Base-by-base conservation (phyloP, 1,284 basidiomycete genomes). In the Cryptococcus sp. region DNA sequence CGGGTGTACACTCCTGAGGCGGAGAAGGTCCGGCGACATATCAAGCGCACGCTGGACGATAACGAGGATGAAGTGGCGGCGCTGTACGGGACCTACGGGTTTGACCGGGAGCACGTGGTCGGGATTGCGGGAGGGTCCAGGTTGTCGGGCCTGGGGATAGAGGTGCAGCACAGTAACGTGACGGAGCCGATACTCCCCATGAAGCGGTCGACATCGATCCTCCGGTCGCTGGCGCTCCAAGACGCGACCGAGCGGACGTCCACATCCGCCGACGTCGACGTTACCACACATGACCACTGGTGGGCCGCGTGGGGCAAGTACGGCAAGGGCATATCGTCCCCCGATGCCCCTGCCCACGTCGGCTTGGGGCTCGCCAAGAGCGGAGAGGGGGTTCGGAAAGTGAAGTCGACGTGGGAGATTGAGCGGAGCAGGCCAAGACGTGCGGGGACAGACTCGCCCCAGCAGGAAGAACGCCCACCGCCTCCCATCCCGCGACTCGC, bases 1-100 rank as follows among this genome's bases (percentile, higher is more conserved):
- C 82, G 90, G 35, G 82, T 93, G 16, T 88, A 89, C 66, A 91
- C 91, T 0, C 89, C 91, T 6, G 88, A 91, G 73, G 79, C 81
- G 0, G 88, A 91, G 62, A 81, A 83, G 47, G 59, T 67, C 6
- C 71, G 77, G 23, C 66, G 67, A 9, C 20, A 46, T 36, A 65
- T 73, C 39, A 68, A 73, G 33, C 59, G 59, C 37, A 63, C 63
- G 4, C 61, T 67, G 43, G 68, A 67, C 40, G 65, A 71, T 21
- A 53, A 59, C 28, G 67, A 65, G 49, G 64, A 64, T 43, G 70
- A 73, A 48, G 59, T 72, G 8, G 55, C 53, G 16, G 63, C 64
- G 35, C 59, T 72, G 11, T 73, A 75, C 55, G 63, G 63, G 12
- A 62, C 65, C 8, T 70, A 71, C 51, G 71, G 71, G 13, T 55